Percentiles rank a stretch among this genome's conserved stretches.
These are phyloP conservation scores for Avicennia marina DNA, from an alignment of 257 asterid genomes.

Conservation along the genomic window DNA sequence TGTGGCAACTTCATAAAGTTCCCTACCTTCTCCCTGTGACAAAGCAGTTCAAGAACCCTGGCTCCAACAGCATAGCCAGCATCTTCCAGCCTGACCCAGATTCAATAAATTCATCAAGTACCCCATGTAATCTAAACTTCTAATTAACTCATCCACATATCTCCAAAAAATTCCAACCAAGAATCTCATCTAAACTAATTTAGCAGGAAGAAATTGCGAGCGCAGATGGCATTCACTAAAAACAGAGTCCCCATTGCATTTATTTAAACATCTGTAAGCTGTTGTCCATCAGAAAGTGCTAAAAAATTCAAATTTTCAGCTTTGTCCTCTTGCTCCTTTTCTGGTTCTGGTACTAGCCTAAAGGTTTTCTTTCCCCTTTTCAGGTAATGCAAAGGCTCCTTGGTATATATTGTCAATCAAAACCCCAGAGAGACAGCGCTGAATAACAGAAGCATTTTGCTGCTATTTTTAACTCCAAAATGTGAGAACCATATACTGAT, in stretches of 20 bases:
- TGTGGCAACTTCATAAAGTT: neutral
- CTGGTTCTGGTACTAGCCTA: neutral
- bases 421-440: too few relatives aligned
- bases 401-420: too few relatives aligned
- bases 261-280: neutral
- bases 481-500: too few relatives aligned
- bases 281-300: neutral
- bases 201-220: too few relatives aligned
- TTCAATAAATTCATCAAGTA: constrained; percentile 7
- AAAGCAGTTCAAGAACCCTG: constrained; percentile 76
- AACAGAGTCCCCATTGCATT: too few relatives aligned
- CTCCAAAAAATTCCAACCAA: neutral
- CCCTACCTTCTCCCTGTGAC: constrained; percentile 81
- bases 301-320: neutral
- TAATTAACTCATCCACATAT: neutral
- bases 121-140: neutral
- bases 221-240: too few relatives aligned
- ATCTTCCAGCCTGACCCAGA: constrained; percentile 66
- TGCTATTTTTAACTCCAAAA: too few relatives aligned
- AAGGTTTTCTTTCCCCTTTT: neutral
- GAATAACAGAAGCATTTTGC: too few relatives aligned
- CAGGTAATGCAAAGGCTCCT: neutral
- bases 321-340: neutral
- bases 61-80: constrained; percentile 82
- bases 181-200: neutral